A percentile compares a stretch with the other conserved stretches of the same genome.
phyloP scores from a whole-genome alignment of 2,329 filamentous ascomycete species.

The Xylariaceae sp. region DNA sequence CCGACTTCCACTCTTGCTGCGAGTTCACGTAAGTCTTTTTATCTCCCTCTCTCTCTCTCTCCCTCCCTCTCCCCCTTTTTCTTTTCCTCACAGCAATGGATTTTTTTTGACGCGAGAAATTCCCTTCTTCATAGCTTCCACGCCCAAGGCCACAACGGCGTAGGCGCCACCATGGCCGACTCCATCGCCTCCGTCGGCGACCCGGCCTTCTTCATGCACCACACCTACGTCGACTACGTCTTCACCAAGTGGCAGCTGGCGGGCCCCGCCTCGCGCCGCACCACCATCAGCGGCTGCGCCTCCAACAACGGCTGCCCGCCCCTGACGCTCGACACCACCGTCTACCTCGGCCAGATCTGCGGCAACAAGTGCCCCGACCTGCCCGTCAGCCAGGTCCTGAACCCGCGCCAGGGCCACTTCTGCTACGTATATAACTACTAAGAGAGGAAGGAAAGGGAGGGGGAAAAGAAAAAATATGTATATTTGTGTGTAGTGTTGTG shows the following conservation, averaged over 20 bases:
- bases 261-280: slow-evolving; percentile 20
- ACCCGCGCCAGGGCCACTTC: slow-evolving; percentile 25
- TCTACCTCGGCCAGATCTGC: slow-evolving; percentile 26
- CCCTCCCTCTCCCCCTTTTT: not conserved
- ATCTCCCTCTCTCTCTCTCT: too few relatives aligned
- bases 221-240: slow-evolving; percentile 29
- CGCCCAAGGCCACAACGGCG: slow-evolving; percentile 32
- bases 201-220: slow-evolving; percentile 34
- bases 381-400: slow-evolving; percentile 25
- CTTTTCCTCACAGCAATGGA: not conserved
- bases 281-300: slow-evolving; percentile 29
- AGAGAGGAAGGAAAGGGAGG: not conserved
- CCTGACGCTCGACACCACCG: slow-evolving; percentile 28
- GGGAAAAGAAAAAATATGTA: slow-evolving; percentile 1
- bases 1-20: slow-evolving; percentile 29
- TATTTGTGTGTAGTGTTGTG: too few relatives aligned
- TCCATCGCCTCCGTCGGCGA: slow-evolving; percentile 30
- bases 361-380: slow-evolving; percentile 28
- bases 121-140: slow-evolving; percentile 23
- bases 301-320: slow-evolving; percentile 25
- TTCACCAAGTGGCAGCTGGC: slow-evolving; percentile 30
- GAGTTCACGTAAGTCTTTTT: slow-evolving; percentile 28
- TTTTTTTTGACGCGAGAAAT: too few relatives aligned
- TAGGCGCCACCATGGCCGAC: slow-evolving; percentile 32
- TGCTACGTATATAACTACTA: slow-evolving; percentile 31